These are phyloP conservation scores for Solanum neorickii DNA, from an alignment of 257 asterid genomes.

Conservation along the genomic window DNA sequence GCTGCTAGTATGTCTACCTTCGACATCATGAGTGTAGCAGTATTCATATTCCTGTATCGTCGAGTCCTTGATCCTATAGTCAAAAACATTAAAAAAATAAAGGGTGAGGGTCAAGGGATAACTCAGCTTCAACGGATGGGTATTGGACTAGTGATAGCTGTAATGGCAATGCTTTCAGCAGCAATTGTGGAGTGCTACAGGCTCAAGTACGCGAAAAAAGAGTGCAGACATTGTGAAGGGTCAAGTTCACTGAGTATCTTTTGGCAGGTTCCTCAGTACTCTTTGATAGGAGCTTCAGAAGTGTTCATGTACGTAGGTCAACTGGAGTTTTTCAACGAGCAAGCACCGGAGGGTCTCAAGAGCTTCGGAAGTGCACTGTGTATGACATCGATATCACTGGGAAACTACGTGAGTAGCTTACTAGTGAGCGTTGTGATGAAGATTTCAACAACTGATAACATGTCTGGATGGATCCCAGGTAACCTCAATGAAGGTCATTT, in stretches of 20 bases:
- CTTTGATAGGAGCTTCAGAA: conserved; percentile 80
- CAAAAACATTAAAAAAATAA: conserved; percentile 19
- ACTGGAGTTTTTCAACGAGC: conserved; percentile 79
- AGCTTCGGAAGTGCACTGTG: conserved; percentile 96
- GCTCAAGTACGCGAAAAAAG: conserved; percentile 48
- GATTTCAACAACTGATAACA: conserved; percentile 48
- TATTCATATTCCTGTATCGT: conserved; percentile 71
- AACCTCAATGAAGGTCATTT: conserved; percentile 80
- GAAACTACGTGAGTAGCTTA: conserved; percentile 79
- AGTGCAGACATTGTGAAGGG: conserved; percentile 61
- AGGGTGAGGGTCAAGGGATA: conserved; percentile 12
- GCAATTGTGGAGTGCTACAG: conserved; percentile 72
- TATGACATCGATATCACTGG: conserved; percentile 88
- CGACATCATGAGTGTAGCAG: conserved; percentile 78
- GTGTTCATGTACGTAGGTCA: conserved; percentile 95
- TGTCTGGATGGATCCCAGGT: conserved; percentile 91
- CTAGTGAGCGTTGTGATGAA: conserved; percentile 75
- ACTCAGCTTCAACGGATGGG: conserved; percentile 97
- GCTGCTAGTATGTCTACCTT: conserved; percentile 95
- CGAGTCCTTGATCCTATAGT: conserved; percentile 50
- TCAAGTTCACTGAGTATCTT: conserved; percentile 81
- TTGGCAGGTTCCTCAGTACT: conserved; percentile 93
- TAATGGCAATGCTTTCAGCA: conserved; percentile 67
- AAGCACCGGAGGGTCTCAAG: conserved; percentile 83
- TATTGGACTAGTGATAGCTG: conserved; percentile 64